phyloP scores from a whole-genome alignment of 2,329 filamentous ascomycete genomes.

The Lachnum nothofagi region DNA sequence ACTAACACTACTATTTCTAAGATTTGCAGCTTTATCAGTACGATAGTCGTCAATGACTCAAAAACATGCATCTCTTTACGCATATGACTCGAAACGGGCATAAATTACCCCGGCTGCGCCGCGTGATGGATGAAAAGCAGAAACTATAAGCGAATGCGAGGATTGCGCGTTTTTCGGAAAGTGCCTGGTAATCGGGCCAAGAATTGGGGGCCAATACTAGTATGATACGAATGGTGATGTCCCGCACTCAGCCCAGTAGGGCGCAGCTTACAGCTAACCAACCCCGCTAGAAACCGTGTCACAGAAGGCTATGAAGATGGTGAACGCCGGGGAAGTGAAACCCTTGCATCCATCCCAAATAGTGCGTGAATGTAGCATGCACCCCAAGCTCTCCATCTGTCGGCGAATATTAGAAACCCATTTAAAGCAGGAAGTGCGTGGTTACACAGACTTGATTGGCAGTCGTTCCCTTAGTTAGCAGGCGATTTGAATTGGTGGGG shows the following conservation, averaged over 20 bases:
- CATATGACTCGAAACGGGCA: no score
- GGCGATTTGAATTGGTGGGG: not conserved
- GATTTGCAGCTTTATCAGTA: no score
- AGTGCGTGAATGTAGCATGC: conserved; percentile 2
- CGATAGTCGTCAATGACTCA: no score
- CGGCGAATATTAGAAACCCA: not conserved
- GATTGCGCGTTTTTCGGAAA: no score
- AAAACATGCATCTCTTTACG: no score
- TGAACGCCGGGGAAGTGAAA: conserved; percentile 3
- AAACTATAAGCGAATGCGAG: no score
- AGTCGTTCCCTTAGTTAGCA: not conserved
- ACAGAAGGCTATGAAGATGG: no score
- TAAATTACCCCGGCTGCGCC: no score
- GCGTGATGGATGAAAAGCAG: no score
- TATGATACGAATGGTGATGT: no score
- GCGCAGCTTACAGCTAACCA: not conserved
- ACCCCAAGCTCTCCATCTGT: not conserved
- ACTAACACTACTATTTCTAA: no score
- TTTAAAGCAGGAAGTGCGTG: not conserved
- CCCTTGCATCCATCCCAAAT: conserved; percentile 5
- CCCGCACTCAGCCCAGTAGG: conserved; percentile 2
- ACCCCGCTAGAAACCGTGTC: conserved; percentile 1
- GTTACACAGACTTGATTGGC: not conserved
- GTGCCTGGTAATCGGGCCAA: not conserved
- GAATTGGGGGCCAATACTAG: no score